Base-by-base conservation (phyloP, 805 yeast species). In the Sugiyamaella smithiae region DNA sequence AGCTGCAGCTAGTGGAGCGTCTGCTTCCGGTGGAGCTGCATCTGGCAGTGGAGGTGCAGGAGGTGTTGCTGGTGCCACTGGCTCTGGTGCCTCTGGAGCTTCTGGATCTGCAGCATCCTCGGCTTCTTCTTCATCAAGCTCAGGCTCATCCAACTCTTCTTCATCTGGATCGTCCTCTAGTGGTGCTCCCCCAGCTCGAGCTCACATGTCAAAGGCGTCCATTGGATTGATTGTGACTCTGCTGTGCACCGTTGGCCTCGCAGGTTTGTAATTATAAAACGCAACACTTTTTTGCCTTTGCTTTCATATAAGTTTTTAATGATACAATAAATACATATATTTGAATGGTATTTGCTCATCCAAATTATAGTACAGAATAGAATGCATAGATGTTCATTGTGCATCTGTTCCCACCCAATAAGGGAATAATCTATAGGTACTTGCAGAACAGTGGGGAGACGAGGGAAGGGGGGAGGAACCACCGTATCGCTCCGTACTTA, bases 1-100 rank as follows among this genome's bases (percentile, higher is more conserved):
- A 20, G 46, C 60, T 40, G 50, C 61, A n/a, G 31, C 49, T 17
- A 44, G 50, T 23, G 54, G 58, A 26, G 48, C 55, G 25, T 19
- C 45, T 29, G 40, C 45, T 25, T 40, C 50, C 35, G 45, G 54
- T 31, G 46, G 51, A 12, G 54, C 52, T 16, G 47, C 59, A 23
- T 48, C 61, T 35, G 50, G 56, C 11, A 50, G 51, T 43, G 45
- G 58, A 23, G 51, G 22, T 19, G 20, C 16, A 14, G 7, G 9
- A 7, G 29, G 29, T 26, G 29, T 14, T 48, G 37, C 42, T 25
- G 35, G 28, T 17, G 43, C 50, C 2, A 24, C 33, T 24, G 43
- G 28, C 4, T 31, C 48, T n/a, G 46, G 46, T 23, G 28, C 44
- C 29, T 41, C 48, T 40, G 48, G 43, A 29, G 45, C 41, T 24